Evolutionary conservation across 179 eudicot genomes (phyloP).

Genomic region (Gypsophila paniculata): DNA sequence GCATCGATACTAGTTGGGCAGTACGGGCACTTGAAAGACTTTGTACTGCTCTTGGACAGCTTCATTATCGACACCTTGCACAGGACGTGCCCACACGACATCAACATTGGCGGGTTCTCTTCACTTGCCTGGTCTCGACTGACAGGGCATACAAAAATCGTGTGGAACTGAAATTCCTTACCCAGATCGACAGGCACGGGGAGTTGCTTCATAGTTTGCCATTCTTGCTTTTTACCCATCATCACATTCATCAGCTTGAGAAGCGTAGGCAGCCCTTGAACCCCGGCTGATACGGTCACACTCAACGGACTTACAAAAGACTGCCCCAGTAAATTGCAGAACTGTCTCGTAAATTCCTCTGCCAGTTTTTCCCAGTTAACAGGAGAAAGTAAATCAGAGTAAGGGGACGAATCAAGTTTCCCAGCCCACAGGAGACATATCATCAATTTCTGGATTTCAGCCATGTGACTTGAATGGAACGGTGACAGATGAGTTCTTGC

Average conservation of each 20-base stretch:
- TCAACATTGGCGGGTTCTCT: slow-evolving; percentile 88
- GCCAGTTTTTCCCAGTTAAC: slow-evolving; percentile 60
- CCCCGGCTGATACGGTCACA: slow-evolving; percentile 69
- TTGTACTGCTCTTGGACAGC: slow-evolving; percentile 56
- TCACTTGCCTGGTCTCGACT: slow-evolving; percentile 83
- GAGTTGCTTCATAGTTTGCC: slow-evolving; percentile 85
- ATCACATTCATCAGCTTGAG: slow-evolving; percentile 80
- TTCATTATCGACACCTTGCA: slow-evolving; percentile 87
- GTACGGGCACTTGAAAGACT: slow-evolving; percentile 79
- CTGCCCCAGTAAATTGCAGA: slow-evolving; percentile 68
- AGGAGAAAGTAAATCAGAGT: slow-evolving; percentile 52
- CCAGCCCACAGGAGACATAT: slow-evolving; percentile 73
- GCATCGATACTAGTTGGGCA: slow-evolving; percentile 83
- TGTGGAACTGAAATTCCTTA: slow-evolving; percentile 74
- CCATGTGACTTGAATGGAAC: slow-evolving; percentile 45
- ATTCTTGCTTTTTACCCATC: slow-evolving; percentile 71
- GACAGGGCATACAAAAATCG: slow-evolving; percentile 85
- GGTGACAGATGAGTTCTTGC: slow-evolving; percentile 57
- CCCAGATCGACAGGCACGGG: slow-evolving; percentile 81
- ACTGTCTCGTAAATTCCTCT: slow-evolving; percentile 57
- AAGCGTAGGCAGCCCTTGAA: slow-evolving; percentile 80
- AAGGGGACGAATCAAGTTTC: slow-evolving; percentile 70
- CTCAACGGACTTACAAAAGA: slow-evolving; percentile 72
- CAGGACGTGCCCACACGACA: slow-evolving; percentile 82
- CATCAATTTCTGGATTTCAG: slow-evolving; percentile 71